phyloP scores from a whole-genome alignment of 441 rosid species.

The Pelargonium exstipulatum region DNA sequence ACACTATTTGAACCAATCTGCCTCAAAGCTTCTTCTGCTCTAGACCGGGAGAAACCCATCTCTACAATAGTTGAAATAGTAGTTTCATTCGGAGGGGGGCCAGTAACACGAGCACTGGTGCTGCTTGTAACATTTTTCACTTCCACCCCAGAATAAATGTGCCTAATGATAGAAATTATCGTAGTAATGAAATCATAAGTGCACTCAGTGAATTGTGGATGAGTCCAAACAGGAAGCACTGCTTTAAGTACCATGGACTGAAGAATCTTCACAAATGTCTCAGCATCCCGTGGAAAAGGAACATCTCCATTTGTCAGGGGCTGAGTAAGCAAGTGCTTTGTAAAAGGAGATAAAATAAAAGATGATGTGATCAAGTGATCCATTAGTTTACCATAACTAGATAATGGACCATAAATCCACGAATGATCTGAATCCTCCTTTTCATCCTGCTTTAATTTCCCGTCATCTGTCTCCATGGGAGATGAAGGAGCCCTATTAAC shows the following conservation, averaged over 20 bases:
- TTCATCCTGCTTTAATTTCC: conserved; percentile 54
- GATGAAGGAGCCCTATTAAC: conserved; percentile 69
- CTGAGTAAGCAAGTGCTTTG: conserved; percentile 80
- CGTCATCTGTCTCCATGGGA: conserved; percentile 96
- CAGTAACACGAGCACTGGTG: conserved; percentile 57
- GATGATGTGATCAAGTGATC: conserved; percentile 96
- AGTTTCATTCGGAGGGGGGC: conserved; percentile 89
- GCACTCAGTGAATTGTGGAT: conserved; percentile 81
- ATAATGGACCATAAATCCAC: conserved; percentile 93
- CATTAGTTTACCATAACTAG: conserved; percentile 90
- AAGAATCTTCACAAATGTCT: conserved; percentile 83
- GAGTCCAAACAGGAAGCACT: conserved; percentile 90
- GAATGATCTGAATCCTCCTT: conserved; percentile 62
- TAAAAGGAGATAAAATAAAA: conserved; percentile 74
- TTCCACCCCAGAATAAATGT: conserved; percentile 91
- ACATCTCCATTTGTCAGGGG: conserved; percentile 60
- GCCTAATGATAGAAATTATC: conserved; percentile 77
- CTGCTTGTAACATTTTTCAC: conserved; percentile 60
- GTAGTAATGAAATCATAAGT: conserved; percentile 68
- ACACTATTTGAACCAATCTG: conserved; percentile 93
- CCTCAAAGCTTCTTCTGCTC: conserved; percentile 98
- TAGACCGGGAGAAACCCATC: conserved; percentile 93
- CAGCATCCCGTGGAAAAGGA: conserved; percentile 82
- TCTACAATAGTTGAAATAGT: conserved; percentile 88
- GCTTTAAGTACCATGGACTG: conserved; percentile 94